Conservation (phyloP, 352 stramenopile species). For the Globisporangium barbulae region DNA sequence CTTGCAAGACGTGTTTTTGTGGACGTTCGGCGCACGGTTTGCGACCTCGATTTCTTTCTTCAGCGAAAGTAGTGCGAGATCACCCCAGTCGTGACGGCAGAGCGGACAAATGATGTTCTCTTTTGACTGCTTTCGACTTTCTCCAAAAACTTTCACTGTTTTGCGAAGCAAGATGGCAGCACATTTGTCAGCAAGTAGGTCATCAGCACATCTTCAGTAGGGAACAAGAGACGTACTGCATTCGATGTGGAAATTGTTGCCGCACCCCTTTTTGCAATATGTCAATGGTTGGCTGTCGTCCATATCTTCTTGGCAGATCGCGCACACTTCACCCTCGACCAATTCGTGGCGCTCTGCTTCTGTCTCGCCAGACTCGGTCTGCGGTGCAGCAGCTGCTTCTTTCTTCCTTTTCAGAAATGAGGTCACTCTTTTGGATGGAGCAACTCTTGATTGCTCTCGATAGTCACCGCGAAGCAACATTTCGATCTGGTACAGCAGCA, state of each 20-base stretch:
- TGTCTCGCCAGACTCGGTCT: slow-evolving; percentile 21
- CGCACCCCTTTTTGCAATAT: slow-evolving; percentile 72
- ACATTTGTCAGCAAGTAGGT: not conserved
- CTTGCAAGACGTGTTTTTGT: slow-evolving; percentile 58
- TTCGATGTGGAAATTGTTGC: slow-evolving; percentile 77
- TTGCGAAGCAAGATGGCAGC: not conserved
- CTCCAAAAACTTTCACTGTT: slow-evolving; percentile 81
- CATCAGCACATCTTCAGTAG: not conserved
- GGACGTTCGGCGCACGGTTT: slow-evolving; percentile 71
- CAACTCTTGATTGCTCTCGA: slow-evolving; percentile 28
- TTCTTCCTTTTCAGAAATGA: slow-evolving; percentile 47
- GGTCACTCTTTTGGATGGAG: slow-evolving; percentile 17
- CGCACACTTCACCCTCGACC: slow-evolving; percentile 74
- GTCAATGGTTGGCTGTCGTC: slow-evolving; percentile 51
- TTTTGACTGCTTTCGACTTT: slow-evolving; percentile 77
- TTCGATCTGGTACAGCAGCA: slow-evolving; percentile 36
- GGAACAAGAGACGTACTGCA: slow-evolving; percentile 36
- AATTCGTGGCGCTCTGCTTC: slow-evolving; percentile 54
- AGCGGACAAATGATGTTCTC: slow-evolving; percentile 83
- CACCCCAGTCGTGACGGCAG: slow-evolving; percentile 80
- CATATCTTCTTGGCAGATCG: slow-evolving; percentile 87
- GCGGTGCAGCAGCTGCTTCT: slow-evolving; percentile 13
- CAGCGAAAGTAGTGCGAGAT: slow-evolving; percentile 51
- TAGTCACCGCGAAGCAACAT: slow-evolving; percentile 64
- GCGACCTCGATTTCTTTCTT: slow-evolving; percentile 73